Evolutionary conservation across 192 early-diverging fungal genomes (phyloP).

Genomic region (Coemansia sp.): DNA sequence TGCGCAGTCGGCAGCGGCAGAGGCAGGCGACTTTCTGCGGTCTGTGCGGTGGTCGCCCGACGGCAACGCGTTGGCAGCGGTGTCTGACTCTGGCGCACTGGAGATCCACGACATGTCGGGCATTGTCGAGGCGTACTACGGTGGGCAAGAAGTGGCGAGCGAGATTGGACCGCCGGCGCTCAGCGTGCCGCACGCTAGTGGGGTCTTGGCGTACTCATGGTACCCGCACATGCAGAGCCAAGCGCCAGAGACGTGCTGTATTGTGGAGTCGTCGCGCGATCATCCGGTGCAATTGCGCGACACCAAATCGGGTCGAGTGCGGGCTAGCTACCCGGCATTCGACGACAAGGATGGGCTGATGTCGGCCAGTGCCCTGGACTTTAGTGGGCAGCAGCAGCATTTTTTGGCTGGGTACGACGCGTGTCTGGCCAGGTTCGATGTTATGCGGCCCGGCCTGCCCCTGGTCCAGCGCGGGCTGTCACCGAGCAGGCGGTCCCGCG

Average conservation of each 20-base stretch:
- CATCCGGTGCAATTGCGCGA: conserved; percentile 83
- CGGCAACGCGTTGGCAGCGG: conserved; percentile 33
- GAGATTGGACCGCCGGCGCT: not conserved
- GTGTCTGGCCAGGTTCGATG: conserved; percentile 72
- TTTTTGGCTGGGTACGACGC: conserved; percentile 71
- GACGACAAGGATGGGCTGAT: conserved; percentile 68
- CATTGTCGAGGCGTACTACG: not conserved
- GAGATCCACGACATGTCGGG: conserved; percentile 22
- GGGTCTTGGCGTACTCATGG: conserved; percentile 35
- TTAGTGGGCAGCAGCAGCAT: conserved; percentile 47
- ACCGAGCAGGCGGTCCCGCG: conserved; percentile 64
- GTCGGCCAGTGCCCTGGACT: conserved; percentile 67
- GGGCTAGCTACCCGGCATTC: conserved; percentile 68
- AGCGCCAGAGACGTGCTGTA: conserved; percentile 64
- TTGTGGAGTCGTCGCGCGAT: conserved; percentile 68
- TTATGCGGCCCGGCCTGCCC: conserved; percentile 64
- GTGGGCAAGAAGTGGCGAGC: not conserved
- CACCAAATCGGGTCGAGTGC: conserved; percentile 48
- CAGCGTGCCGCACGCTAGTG: not conserved
- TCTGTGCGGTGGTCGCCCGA: conserved; percentile 49
- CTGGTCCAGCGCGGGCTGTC: conserved; percentile 56
- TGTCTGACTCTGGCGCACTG: conserved; percentile 28
- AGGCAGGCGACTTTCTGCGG: conserved; percentile 14
- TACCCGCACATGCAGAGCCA: conserved; percentile 32
- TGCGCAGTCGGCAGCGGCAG: conserved; percentile 9